Evolutionary conservation across 768 basidiomycete species (phyloP).

Genomic region (Gymnopilus junonius): DNA sequence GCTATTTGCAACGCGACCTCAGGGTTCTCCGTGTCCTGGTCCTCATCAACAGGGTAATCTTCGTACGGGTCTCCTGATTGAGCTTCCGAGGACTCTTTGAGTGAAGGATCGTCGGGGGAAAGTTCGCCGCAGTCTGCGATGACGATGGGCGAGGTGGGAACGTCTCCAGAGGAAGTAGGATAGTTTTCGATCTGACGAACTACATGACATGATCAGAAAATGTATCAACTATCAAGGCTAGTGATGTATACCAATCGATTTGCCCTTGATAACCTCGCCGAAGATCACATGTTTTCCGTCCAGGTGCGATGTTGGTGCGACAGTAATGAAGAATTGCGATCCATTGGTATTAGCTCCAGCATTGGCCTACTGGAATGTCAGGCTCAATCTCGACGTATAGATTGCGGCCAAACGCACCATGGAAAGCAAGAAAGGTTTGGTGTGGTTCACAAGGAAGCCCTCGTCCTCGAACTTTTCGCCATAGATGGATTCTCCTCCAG

Average conservation of each 20-base stretch:
- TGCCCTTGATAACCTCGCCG: constrained; percentile 86
- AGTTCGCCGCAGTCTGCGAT: constrained; percentile 87
- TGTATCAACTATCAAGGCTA: too few species aligned
- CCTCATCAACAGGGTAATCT: constrained; percentile 90
- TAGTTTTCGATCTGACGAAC: constrained; percentile 82
- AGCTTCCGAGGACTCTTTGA: constrained; percentile 40
- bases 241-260: constrained; percentile 70
- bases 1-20: constrained; percentile 77
- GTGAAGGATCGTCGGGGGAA: constrained; percentile 67
- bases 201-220: constrained; percentile 20
- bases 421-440: constrained; percentile 89
- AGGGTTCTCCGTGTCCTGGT: constrained; percentile 67
- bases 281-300: constrained; percentile 87
- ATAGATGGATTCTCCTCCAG: constrained; percentile 92
- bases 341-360: constrained; percentile 85
- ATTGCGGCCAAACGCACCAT: constrained; percentile 58
- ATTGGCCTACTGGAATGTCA: constrained; percentile 65
- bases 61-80: constrained; percentile 74
- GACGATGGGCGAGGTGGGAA: constrained; percentile 68
- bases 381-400: too few species aligned
- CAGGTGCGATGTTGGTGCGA: constrained; percentile 71
- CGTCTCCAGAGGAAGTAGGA: constrained; percentile 74
- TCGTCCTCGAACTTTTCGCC: constrained; percentile 97
- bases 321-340: constrained; percentile 92
- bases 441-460: constrained; percentile 82